phyloP scores from a whole-genome alignment of 441 rosid species.

The Breynia disticha region DNA sequence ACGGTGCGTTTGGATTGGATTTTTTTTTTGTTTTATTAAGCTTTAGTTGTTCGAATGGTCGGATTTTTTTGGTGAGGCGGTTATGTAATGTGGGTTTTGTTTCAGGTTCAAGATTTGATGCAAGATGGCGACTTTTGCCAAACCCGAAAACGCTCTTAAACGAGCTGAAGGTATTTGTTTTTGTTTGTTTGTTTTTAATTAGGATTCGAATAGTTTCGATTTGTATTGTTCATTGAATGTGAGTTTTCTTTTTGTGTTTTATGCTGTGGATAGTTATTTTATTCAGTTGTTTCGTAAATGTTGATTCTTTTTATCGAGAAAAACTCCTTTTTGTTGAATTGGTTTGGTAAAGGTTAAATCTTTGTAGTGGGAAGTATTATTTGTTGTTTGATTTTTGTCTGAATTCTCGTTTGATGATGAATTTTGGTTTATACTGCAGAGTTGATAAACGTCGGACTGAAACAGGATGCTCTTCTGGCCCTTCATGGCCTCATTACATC shows the following conservation, averaged over 20 bases:
- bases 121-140: constrained; percentile 63
- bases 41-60: neutral
- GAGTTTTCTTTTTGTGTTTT: too few species aligned
- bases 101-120: neutral
- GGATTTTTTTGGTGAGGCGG: neutral
- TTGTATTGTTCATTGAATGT: too few species aligned
- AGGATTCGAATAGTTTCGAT: too few species aligned
- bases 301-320: too few species aligned
- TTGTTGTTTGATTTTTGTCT: constrained; percentile 1
- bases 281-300: too few species aligned
- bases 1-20: too few species aligned
- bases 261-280: too few species aligned
- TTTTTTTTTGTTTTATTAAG: too few species aligned
- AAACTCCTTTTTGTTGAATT: too few species aligned
- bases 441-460: constrained; percentile 95
- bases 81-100: neutral
- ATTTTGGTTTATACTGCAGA: constrained; percentile 51
- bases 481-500: constrained; percentile 88
- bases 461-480: constrained; percentile 90
- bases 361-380: neutral
- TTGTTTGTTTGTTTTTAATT: neutral
- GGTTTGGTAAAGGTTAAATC: too few species aligned
- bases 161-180: constrained; percentile 74
- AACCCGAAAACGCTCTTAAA: constrained; percentile 90
- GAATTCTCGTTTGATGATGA: constrained; percentile 2